phyloP scores from a whole-genome alignment of 129 eudicot genomes.

The Solidago caesia region DNA sequence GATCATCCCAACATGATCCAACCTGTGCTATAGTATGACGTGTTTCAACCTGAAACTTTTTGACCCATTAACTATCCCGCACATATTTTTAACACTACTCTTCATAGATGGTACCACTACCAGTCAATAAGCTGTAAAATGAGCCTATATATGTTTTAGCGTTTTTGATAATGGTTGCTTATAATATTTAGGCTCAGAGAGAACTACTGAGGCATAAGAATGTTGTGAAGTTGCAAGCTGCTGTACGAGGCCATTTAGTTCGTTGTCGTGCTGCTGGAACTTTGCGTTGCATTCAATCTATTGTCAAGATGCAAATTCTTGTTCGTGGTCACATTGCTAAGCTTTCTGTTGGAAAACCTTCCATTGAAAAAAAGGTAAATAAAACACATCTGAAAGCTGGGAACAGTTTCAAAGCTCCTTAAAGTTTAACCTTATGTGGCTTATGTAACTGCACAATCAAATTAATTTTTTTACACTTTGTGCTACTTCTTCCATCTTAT shows the following conservation, averaged over 20 bases:
- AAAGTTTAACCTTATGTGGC: slow-evolving; percentile 8
- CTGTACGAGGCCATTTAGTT: slow-evolving; percentile 83
- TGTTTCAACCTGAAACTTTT: neutral
- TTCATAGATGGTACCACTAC: too few relatives aligned
- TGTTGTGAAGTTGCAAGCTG: slow-evolving; percentile 75
- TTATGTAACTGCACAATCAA: neutral
- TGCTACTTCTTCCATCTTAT: slow-evolving; percentile 1
- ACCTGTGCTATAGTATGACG: neutral
- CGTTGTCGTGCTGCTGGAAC: slow-evolving; percentile 83
- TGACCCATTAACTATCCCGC: neutral
- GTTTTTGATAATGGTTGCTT: too few relatives aligned
- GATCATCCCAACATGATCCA: too few relatives aligned
- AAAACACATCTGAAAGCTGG: slow-evolving; percentile 19
- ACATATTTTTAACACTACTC: neutral
- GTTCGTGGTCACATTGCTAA: slow-evolving; percentile 66
- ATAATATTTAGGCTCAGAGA: slow-evolving; percentile 53
- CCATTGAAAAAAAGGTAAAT: slow-evolving; percentile 37
- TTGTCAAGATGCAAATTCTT: slow-evolving; percentile 74
- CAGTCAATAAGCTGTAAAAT: too few relatives aligned
- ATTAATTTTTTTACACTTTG: neutral
- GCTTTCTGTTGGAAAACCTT: slow-evolving; percentile 21
- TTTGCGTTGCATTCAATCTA: slow-evolving; percentile 79
- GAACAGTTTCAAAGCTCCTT: neutral
- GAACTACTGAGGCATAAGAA: slow-evolving; percentile 47
- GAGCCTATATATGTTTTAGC: too few relatives aligned